phyloP scores from a whole-genome alignment of 306 rosid species.

The Inga oerstediana region DNA sequence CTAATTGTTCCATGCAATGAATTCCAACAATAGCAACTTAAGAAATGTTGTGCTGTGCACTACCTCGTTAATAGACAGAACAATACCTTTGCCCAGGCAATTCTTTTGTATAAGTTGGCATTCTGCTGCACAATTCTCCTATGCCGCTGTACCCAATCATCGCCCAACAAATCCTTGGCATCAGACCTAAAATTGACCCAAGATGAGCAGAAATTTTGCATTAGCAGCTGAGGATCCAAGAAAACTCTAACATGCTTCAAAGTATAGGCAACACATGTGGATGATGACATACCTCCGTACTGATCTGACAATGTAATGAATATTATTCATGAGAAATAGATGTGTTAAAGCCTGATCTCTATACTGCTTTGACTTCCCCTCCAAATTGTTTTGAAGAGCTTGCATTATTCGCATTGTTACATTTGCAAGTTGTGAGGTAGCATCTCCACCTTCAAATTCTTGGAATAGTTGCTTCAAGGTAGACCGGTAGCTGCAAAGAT shows the following conservation, averaged over 20 bases:
- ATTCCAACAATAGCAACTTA: not conserved
- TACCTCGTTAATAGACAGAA: no score
- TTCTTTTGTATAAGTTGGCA: conserved; percentile 96
- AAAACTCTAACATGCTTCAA: conserved; percentile 21
- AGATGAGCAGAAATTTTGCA: conserved; percentile 14
- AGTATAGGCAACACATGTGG: not conserved
- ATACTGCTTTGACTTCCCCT: conserved; percentile 93
- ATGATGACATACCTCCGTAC: conserved; percentile 74
- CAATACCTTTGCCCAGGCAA: conserved; percentile 89
- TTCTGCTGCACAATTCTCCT: conserved; percentile 94
- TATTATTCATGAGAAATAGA: conserved; percentile 96
- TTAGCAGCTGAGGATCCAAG: conserved; percentile 15
- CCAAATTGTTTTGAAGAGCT: conserved; percentile 94
- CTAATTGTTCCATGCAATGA: not conserved
- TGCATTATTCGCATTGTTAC: conserved; percentile 95
- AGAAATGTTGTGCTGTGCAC: no score
- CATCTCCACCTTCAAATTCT: conserved; percentile 77
- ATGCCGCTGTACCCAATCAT: conserved; percentile 97
- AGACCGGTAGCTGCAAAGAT: conserved; percentile 75
- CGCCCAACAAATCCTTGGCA: conserved; percentile 98
- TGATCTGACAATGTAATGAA: conserved; percentile 94
- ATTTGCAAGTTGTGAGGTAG: conserved; percentile 76
- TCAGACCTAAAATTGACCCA: conserved; percentile 69
- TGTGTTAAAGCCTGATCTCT: conserved; percentile 82
- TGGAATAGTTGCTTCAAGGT: conserved; percentile 95